Percentiles rank a stretch among this genome's conserved stretches.
phyloP scores from a whole-genome alignment of 345 rosid species.

The Citrus maxima region DNA sequence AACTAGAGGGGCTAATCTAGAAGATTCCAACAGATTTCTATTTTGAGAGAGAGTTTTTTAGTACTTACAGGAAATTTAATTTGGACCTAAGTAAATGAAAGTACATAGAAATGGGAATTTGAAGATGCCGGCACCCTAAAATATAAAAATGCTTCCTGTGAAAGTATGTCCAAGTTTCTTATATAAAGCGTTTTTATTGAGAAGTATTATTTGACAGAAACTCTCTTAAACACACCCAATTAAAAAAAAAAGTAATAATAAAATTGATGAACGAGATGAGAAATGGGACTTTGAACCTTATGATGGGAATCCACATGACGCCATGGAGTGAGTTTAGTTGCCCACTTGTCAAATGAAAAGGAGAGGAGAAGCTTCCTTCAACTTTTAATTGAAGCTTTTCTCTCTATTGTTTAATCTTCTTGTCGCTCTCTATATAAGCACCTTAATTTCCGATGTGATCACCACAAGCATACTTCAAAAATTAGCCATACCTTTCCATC shows the following conservation, averaged over 20 bases:
- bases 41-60: too few relatives aligned
- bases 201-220: background rate
- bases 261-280: background rate
- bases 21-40: too few relatives aligned
- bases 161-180: too few relatives aligned
- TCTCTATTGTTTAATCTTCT: background rate
- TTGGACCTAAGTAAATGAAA: background rate
- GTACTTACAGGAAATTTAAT: background rate
- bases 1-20: too few relatives aligned
- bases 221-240: background rate
- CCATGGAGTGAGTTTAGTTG: constrained; percentile 4
- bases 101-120: too few relatives aligned
- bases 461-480: background rate
- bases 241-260: background rate
- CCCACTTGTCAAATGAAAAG: constrained; percentile 17
- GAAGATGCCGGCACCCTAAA: background rate
- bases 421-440: constrained; percentile 24
- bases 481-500: background rate
- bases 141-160: too few relatives aligned
- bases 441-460: background rate
- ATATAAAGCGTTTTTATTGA: background rate
- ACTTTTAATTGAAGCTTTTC: constrained; percentile 1
- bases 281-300: constrained; percentile 4
- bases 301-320: constrained; percentile 22
- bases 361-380: constrained; percentile 11